phyloP scores from a whole-genome alignment of 1,284 basidiomycete genomes.

The Cystobasidium pallidum region DNA sequence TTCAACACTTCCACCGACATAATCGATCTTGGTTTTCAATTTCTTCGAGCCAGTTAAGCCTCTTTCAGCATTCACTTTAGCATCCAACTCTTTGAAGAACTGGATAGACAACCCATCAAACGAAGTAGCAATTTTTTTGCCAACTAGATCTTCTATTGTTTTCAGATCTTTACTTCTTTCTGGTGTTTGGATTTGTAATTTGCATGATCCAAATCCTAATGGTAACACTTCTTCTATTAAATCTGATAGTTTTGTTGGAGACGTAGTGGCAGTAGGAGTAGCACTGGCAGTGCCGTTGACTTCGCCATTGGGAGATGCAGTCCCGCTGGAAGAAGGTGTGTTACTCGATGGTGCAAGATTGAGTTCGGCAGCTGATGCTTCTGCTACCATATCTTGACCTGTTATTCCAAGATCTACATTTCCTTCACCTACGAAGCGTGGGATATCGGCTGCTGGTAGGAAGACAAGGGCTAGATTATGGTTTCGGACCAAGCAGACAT shows the following conservation, averaged over 20 bases:
- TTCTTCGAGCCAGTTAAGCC: constrained; percentile 58
- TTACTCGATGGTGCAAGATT: neutral
- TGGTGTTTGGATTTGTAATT: constrained; percentile 92
- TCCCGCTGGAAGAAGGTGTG: constrained; percentile 9
- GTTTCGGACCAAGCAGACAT: constrained; percentile 89
- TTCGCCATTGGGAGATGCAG: constrained; percentile 11
- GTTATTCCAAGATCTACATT: constrained; percentile 90
- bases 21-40: constrained; percentile 77
- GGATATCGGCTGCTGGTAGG: constrained; percentile 95
- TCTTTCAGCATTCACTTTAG: constrained; percentile 57
- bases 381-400: constrained; percentile 95
- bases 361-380: constrained; percentile 60
- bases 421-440: constrained; percentile 96
- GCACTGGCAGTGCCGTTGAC: neutral
- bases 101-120: constrained; percentile 83
- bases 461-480: constrained; percentile 96
- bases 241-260: constrained; percentile 64
- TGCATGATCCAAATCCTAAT: constrained; percentile 92
- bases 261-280: neutral
- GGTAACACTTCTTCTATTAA: constrained; percentile 79
- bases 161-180: constrained; percentile 69
- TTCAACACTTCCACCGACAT: constrained; percentile 96
- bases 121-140: constrained; percentile 89
- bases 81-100: constrained; percentile 78
- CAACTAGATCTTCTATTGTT: constrained; percentile 76